phyloP scores from a whole-genome alignment of 495 filamentous ascomycete genomes.

The Collariella sp. region DNA sequence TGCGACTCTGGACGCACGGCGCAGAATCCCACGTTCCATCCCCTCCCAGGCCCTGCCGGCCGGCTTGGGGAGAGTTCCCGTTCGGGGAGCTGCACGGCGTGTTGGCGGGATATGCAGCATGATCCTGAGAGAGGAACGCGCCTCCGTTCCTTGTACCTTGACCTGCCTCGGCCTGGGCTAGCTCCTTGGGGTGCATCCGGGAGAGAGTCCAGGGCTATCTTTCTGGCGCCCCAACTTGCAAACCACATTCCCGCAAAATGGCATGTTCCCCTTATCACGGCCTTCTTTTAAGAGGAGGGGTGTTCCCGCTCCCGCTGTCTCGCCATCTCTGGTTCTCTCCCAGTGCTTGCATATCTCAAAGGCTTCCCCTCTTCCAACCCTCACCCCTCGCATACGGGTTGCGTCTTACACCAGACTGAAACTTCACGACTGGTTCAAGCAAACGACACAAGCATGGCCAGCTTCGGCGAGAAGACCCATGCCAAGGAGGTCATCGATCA shows the following conservation, averaged over 20 bases:
- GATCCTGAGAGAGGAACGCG: neutral
- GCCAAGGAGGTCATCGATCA: slow-evolving; percentile 2
- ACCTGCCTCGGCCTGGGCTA: neutral
- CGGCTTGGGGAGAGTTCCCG: neutral
- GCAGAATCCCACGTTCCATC: neutral
- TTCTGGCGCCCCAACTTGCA: neutral
- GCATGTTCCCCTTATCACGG: neutral
- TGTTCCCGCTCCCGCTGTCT: neutral
- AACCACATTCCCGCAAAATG: neutral
- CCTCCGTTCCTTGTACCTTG: neutral
- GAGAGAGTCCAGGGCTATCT: neutral
- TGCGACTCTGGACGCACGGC: neutral
- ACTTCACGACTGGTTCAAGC: neutral
- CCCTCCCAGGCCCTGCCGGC: no score
- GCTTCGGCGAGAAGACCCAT: neutral
- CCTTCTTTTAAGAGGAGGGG: neutral
- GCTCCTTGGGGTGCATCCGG: no score
- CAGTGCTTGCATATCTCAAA: no score
- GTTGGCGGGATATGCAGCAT: neutral
- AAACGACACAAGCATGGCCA: neutral
- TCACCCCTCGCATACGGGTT: no score
- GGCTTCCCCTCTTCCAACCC: neutral
- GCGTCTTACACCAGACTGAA: neutral
- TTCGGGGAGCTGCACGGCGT: neutral
- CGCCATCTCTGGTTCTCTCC: neutral